These are phyloP conservation scores for Bondarzewia mesenterica DNA, from an alignment of 1,284 basidiomycete genomes.

Conservation along the genomic window DNA sequence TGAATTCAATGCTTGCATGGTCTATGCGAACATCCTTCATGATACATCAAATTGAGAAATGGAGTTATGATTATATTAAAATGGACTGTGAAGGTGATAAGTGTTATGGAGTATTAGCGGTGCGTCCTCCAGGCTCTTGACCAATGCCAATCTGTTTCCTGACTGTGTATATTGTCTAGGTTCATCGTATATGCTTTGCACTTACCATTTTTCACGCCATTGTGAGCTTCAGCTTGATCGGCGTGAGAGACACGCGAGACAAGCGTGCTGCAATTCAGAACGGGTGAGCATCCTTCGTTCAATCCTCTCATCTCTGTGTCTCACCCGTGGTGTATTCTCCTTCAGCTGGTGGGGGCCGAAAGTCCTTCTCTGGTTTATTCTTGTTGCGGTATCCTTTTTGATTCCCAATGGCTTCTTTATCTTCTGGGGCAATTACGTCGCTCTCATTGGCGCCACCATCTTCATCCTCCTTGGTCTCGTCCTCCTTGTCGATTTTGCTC, in stretches of 20 bases:
- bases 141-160: background rate
- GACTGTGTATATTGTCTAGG: conserved; percentile 32
- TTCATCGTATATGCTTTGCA: conserved; percentile 96
- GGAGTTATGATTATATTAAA: conserved; percentile 96
- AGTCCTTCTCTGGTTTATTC: conserved; percentile 75
- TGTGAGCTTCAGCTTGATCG: conserved; percentile 73
- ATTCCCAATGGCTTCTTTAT: conserved; percentile 94
- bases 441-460: conserved; percentile 84
- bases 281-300: conserved; percentile 46
- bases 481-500: conserved; percentile 96
- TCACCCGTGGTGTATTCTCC: background rate
- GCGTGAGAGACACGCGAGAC: conserved; percentile 84
- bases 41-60: conserved; percentile 84
- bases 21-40: conserved; percentile 88
- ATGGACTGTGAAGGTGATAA: conserved; percentile 92
- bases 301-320: background rate
- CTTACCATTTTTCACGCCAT: conserved; percentile 86
- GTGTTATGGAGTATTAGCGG: conserved; percentile 97
- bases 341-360: conserved; percentile 98
- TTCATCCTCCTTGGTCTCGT: conserved; percentile 98
- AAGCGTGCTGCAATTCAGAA: conserved; percentile 95
- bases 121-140: conserved; percentile 29
- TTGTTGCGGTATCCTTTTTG: conserved; percentile 81
- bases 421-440: conserved; percentile 92
- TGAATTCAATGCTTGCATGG: conserved; percentile 97